These are phyloP conservation scores for Lipomyces spencermartinsiae DNA, from an alignment of 805 yeast genomes.

Conservation along the genomic window DNA sequence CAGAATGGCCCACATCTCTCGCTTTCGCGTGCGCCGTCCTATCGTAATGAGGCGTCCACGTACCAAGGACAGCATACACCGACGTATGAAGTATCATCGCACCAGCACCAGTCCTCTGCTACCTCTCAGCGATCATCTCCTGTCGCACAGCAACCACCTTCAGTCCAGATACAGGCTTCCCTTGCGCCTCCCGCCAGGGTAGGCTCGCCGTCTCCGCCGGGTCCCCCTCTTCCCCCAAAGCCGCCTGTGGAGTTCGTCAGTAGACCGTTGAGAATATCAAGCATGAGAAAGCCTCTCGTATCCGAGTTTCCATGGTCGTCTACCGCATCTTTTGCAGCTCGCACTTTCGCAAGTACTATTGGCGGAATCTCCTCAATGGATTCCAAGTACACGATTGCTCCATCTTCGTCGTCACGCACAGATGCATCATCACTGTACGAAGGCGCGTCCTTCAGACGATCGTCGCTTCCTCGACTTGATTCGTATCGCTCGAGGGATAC, in stretches of 20 bases:
- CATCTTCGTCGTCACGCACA: constrained; percentile 1
- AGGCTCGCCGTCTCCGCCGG: constrained; percentile 24
- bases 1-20: constrained; percentile 11
- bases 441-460: constrained; percentile 25
- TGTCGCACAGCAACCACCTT: constrained; percentile 1
- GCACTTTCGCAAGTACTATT: constrained; percentile 6
- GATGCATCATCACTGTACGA: constrained; percentile 29
- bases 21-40: constrained; percentile 21
- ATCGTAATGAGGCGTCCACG: constrained; percentile 14
- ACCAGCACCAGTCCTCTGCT: constrained; percentile 3
- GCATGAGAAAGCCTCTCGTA: constrained; percentile 27
- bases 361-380: background rate
- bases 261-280: constrained; percentile 25
- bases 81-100: constrained; percentile 5
- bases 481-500: constrained; percentile 24
- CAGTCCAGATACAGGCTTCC: constrained; percentile 18
- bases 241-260: constrained; percentile 29
- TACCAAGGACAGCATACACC: constrained; percentile 2
- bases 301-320: constrained; percentile 35
- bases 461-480: constrained; percentile 31
- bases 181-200: constrained; percentile 19
- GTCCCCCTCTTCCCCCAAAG: constrained; percentile 36
- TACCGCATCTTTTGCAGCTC: constrained; percentile 28
- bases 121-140: constrained; percentile 13
- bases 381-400: constrained; percentile 7